Base-by-base conservation (phyloP, 2,329 filamentous ascomycete genomes). In the Fusarium stilboides region DNA sequence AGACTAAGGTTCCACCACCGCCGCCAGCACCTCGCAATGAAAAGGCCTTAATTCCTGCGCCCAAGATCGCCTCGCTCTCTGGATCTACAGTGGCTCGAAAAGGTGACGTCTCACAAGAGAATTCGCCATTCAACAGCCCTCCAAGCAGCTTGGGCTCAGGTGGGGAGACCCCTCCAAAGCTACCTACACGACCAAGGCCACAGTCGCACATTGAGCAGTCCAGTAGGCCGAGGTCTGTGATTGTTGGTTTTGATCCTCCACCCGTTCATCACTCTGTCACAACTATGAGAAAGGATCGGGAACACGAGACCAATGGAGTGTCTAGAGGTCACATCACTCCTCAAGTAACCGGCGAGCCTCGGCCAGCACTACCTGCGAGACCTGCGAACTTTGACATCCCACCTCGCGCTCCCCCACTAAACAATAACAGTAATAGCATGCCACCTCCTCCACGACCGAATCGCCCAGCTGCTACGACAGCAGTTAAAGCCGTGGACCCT, bases 71-170 rank as follows among this genome's bases (percentile, higher is more conserved):
- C 3, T 47, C 58, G 7, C 20, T 65, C n/a, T 52, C 73, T 13
- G 63, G 73, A 15, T 13, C 60, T 3, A 62, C 68, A 36, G 31
- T 62, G 53, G 28, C 39, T 62, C n/a, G 52, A 4, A 75, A 60
- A 51, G 47, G 65, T 8, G 67, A 65, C 12, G 68, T 78, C 7
- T 68, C 72, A 1, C 78, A 83, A 64, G 81, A 83, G 74, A 76
- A 89, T 0, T 97, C 95, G 1, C 94, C 95, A 0, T 97, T 98
- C 76, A 94, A 86, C 74, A 97, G 94, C 36, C 94, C 94, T 19
- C 94, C 94, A 0, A 90, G 89, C 71, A 95, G 91, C 75, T 87
- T 88, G 6, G 89, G 86, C 55, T 77, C 83, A 0, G 83, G 86
- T n/a, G 81, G 82, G n/a, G 81, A 82, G n/a, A 80, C 81, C 8